Evolutionary conservation across 2,329 filamentous ascomycete genomes (phyloP), one percentile per base, ranked within the genome.

Genomic region (Chrysosphaeria jannelii): DNA sequence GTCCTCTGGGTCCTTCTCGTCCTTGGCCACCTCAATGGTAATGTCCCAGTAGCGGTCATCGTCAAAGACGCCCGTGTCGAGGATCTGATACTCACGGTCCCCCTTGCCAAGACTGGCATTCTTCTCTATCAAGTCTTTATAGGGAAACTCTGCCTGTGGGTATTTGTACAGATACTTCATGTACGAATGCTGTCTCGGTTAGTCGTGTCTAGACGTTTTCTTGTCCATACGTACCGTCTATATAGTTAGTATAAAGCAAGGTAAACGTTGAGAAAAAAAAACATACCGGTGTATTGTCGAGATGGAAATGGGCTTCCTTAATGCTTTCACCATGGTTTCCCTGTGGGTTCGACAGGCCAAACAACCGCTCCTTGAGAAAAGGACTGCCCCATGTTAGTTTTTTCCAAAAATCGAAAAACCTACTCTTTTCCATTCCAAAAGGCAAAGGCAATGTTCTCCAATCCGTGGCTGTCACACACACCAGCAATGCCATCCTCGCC

Each of bases 141-240:
- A 93, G 3, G 81, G 85, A 37, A 93, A 93, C 31, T 68, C 64
- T 36, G 58, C 60, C 46, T 93, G 81, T 1, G 85, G 85, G 36
- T 91, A 88, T 46, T 93, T 93, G 59, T 93, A 93, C 34, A 93
- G 66, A 39, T 67, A 88, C 45, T 93, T 93, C 81, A 93, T 93
- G 51, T 93, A 93, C 14, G 81, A 89, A 46, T 91, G 79, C 72
- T 79, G 41, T 9, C 10, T 9, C n/a, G 7, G 20, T 22, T 11
- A 18, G 27, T 24, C n/a, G 14, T 16, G 15, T 25, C 24, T 25
- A 11, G n/a, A 15, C 19, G n/a, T 19, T 10, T 11, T 8, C 14
- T 5, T 8, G n/a, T n/a, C n/a, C n/a, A 9, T 18, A 27, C 41
- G 37, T 48, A 54, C 50, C 36, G 51, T 53, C 51, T 56, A 32